phyloP scores from a whole-genome alignment of 306 rosid genomes.

The Gastrolobium bilobum region DNA sequence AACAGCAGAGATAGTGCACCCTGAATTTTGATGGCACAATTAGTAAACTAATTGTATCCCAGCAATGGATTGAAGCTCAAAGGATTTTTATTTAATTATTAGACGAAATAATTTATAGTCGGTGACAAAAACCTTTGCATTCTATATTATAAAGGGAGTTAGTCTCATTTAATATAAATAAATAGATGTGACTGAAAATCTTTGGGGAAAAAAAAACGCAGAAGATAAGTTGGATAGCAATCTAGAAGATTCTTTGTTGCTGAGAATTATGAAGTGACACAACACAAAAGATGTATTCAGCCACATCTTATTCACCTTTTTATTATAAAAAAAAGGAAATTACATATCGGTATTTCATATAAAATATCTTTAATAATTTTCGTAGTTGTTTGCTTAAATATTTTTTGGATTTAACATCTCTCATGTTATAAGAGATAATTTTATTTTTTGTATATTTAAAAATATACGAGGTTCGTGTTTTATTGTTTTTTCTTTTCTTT shows the following conservation, averaged over 20 bases:
- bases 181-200: constrained; percentile 7
- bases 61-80: no score
- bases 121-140: no score
- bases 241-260: constrained; percentile 34
- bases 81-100: no score
- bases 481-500: no score
- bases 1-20: no score
- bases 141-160: no score
- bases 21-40: no score
- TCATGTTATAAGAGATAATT: no score
- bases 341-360: neutral
- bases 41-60: no score
- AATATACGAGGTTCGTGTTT: no score
- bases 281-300: neutral
- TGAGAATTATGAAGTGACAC: constrained; percentile 6
- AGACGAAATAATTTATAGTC: no score
- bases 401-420: neutral
- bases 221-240: neutral
- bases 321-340: neutral
- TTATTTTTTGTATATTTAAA: no score
- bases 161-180: neutral
- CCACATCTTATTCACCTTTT: constrained; percentile 34
- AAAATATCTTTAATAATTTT: neutral
- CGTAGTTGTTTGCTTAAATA: neutral
- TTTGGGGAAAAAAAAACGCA: neutral